A percentile compares a stretch with the other conserved stretches of the same genome.
Evolutionary conservation across 2,329 filamentous ascomycete genomes (phyloP).

Genomic region (Mycosphaerella arachidis): DNA sequence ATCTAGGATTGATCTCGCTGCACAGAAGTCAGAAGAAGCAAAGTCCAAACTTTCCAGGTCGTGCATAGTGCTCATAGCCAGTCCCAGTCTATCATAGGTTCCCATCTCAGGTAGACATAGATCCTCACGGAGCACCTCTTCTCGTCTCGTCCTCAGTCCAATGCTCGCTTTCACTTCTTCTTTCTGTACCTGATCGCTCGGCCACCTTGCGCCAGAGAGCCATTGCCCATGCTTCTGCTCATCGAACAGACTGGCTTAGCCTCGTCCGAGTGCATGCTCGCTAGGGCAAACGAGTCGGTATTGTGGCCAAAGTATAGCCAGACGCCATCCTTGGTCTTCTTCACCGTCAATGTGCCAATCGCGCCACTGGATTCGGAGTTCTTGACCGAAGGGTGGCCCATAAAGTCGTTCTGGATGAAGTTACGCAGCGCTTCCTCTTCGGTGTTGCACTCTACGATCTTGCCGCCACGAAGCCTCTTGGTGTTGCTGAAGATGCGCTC

Average conservation of each 20-base stretch:
- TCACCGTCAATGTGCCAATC: constrained; percentile 86
- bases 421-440: constrained; percentile 67
- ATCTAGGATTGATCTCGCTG: neutral
- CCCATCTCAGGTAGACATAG: neutral
- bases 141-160: neutral
- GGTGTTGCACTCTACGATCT: constrained; percentile 39
- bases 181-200: constrained; percentile 19
- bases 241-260: constrained; percentile 74
- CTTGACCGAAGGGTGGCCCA: constrained; percentile 80
- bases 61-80: neutral
- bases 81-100: neutral
- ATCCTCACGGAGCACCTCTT: neutral
- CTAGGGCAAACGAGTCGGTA: constrained; percentile 79
- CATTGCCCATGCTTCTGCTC: constrained; percentile 64
- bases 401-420: constrained; percentile 86
- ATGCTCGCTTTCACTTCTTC: constrained; percentile 2
- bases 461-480: constrained; percentile 56
- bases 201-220: constrained; percentile 36
- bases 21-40: neutral
- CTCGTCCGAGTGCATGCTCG: constrained; percentile 81
- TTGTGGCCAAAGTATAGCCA: constrained; percentile 95
- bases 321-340: constrained; percentile 70
- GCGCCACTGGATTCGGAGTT: constrained; percentile 77
- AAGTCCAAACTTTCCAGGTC: neutral
- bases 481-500: constrained; percentile 70